Percentiles rank a stretch among this genome's conserved stretches.
Evolutionary conservation across 495 filamentous ascomycete species (phyloP).

Genomic region (Lophiotrema nucula): DNA sequence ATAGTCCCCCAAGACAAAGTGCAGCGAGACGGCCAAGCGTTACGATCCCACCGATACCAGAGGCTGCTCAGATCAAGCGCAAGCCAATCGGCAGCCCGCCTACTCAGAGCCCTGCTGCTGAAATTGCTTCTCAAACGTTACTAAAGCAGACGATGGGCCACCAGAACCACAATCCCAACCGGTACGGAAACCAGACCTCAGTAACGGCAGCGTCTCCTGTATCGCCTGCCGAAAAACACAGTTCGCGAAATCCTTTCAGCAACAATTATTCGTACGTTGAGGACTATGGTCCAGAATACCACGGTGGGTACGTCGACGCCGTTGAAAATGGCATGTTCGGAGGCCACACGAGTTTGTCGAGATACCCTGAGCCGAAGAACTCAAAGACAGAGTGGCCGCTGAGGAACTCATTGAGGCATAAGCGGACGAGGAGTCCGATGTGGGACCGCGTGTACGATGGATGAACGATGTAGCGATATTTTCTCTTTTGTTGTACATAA

Average conservation of each 20-base stretch:
- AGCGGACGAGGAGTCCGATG: slow-evolving; percentile 20
- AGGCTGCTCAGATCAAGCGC: slow-evolving; percentile 6
- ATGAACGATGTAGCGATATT: background rate
- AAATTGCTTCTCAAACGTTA: slow-evolving; percentile 4
- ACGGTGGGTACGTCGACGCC: slow-evolving; percentile 5
- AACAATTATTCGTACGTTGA: slow-evolving; percentile 19
- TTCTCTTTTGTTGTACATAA: slow-evolving; percentile 6
- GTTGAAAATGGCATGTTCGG: slow-evolving; percentile 19
- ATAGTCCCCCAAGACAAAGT: background rate
- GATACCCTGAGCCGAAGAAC: slow-evolving; percentile 18
- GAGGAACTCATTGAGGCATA: slow-evolving; percentile 5
- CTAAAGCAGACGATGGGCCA: slow-evolving; percentile 14
- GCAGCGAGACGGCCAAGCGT: background rate
- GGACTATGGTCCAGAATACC: slow-evolving; percentile 28
- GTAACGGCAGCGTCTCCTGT: background rate
- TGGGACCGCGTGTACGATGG: slow-evolving; percentile 31
- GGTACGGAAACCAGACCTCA: background rate
- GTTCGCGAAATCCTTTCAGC: slow-evolving; percentile 13
- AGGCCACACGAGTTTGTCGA: slow-evolving; percentile 17
- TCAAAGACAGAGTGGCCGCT: slow-evolving; percentile 29
- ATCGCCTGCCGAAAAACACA: background rate
- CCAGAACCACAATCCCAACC: background rate
- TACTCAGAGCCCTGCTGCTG: background rate
- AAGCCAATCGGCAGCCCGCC: slow-evolving; percentile 11
- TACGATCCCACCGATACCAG: slow-evolving; percentile 2